Evolutionary conservation across 2,329 filamentous ascomycete genomes (phyloP), one percentile per base, ranked within the genome.

Genomic region (Dryadomyces quercus-mongolicae): DNA sequence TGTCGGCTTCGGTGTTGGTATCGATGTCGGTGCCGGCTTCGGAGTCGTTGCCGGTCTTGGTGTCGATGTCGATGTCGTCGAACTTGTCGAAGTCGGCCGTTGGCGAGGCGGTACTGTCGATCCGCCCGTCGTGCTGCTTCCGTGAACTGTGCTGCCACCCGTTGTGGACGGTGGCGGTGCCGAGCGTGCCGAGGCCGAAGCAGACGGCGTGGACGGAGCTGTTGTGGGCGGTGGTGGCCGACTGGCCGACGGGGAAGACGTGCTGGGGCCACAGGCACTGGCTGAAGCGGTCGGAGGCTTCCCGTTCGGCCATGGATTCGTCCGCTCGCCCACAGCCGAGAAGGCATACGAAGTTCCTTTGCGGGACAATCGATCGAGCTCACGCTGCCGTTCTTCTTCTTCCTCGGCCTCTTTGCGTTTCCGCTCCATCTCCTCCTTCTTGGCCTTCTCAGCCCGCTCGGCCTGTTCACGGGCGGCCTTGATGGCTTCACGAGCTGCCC

Each of bases 231-330:
- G 62, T 15, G 56, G 38, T 31, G 56, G 38, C 8, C 25, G 25
- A 8, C 25, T 31, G 25, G 4, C 25, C 8, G 25, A 4, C 25
- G 25, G 25, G 25, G 25, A 31, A 31, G 25, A 31, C 25, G 25
- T 13, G 16, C 42, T 34, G 22, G 44, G 31, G 9, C 38, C 46
- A n/a, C 16, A 40, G n/a, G 40, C 49, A 25, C 49, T 51, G 10
- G 40, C 22, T 5, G 50, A 12, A 9, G 57, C 38, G 15, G 57
- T 53, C 5, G 64, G 73, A 54, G 74, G 81, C 59, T 74, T 76
- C 60, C 77, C 81, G 62, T 77, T 81, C 6, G 84, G 83, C 78
- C 85, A 88, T 60, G 82, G 82, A 67, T 81, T 85, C 51, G 77
- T 83, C 68, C 76, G 82, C 67, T 88, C 84, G 51, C 84, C 84